phyloP scores from a whole-genome alignment of 2,329 filamentous ascomycete species.

The Torrubiellomyces zombiae region DNA sequence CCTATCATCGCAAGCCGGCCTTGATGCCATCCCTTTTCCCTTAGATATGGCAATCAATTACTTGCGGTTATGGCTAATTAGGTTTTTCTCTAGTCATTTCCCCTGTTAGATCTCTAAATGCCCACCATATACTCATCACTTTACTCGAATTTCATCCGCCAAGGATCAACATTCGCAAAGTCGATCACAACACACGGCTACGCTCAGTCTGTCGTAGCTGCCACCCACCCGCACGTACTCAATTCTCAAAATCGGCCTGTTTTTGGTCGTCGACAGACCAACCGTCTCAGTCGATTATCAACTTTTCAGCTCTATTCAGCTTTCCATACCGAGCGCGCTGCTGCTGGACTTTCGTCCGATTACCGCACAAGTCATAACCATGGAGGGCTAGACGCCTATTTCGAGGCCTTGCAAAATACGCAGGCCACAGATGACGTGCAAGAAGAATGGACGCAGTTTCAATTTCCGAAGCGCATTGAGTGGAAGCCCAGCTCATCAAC shows the following conservation, averaged over 20 bases:
- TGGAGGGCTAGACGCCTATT: conserved; percentile 73
- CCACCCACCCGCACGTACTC: conserved; percentile 63
- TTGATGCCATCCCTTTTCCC: no score
- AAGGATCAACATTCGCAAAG: conserved; percentile 73
- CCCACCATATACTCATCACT: conserved; percentile 52
- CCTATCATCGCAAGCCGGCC: no score
- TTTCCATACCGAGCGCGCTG: conserved; percentile 46
- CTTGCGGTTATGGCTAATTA: no score
- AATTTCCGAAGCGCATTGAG: conserved; percentile 75
- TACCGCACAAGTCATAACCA: conserved; percentile 37
- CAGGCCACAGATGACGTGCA: conserved; percentile 48
- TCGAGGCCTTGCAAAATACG: conserved; percentile 72
- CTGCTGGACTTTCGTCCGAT: conserved; percentile 32
- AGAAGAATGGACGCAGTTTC: conserved; percentile 80
- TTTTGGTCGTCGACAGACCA: conserved; percentile 41
- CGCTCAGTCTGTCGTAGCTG: conserved; percentile 92
- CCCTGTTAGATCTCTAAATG: conserved; percentile 73
- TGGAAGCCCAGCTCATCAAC: conserved; percentile 55
- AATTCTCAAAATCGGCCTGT: conserved; percentile 54
- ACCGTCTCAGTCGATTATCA: conserved; percentile 35
- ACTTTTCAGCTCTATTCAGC: conserved; percentile 56
- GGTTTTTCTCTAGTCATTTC: no score
- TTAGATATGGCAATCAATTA: no score
- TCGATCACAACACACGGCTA: conserved; percentile 95
- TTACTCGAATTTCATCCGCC: conserved; percentile 77